Evolutionary conservation across 2,329 filamentous ascomycete species (phyloP), one percentile per base, ranked within the genome.

Genomic region (Xylaria multiplex): DNA sequence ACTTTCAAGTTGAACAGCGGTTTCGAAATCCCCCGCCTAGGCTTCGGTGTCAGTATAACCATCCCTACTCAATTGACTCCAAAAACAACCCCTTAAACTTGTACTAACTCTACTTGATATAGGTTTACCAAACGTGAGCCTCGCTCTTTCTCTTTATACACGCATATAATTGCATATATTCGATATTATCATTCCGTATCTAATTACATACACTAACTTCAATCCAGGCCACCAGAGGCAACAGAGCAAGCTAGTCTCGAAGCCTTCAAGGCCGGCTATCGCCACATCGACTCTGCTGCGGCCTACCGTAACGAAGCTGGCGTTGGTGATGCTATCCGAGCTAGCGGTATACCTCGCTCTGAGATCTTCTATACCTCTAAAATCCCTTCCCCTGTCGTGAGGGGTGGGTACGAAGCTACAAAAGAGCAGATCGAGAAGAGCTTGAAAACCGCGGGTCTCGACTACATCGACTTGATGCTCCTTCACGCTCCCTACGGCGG

Each of bases 401-500:
- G 66, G 35, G 74, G 84, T 37, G 78, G 78, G 68, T 96, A 95
- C 73, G 84, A 89, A 14, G 85, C 82, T 64, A 85, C 91, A 24
- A 89, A 88, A 76, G 82, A 82, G 16, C 85, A 89, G 69, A 84
- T 96, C 69, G 80, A 90, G 69, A 80, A 84, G 59, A 91, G 89
- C 16, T 80, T 94, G 24, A 79, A 83, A 59, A 83, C 88, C 66
- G 87, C 89, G 0, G 85, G 86, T 14, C 81, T 92, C 4, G 85
- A 82, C 24, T 92, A 92, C 76, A 83, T 92, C 68, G 90, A 93
- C 72, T 82, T 92, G 63, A 85, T 86, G 77, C 83, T 90, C 22
- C 83, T 90, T 59, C 88, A 90, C 75, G 80, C 85, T 0, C 88
- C 88, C 0, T 88, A 87, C 71, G 87, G 87, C 48, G 88, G 87